These are phyloP conservation scores for Alternaria atra DNA, from an alignment of 2,329 filamentous ascomycete species.

Conservation along the genomic window DNA sequence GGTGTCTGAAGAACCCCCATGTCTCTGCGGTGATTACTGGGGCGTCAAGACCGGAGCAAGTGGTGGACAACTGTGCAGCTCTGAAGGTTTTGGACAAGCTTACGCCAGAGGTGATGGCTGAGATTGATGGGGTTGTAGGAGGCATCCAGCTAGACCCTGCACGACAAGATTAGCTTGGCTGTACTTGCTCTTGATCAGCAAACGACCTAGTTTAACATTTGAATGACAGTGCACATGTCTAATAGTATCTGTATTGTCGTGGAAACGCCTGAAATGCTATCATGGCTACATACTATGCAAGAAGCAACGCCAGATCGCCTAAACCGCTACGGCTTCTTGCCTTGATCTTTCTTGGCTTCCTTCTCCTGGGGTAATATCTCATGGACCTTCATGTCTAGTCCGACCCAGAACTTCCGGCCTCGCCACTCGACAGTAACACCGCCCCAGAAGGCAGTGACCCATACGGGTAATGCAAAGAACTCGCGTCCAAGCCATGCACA, in stretches of 20 bases:
- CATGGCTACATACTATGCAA: neutral
- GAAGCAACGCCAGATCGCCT: neutral
- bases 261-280: neutral
- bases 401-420: slow-evolving; percentile 81
- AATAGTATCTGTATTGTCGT: neutral
- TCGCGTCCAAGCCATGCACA: slow-evolving; percentile 87
- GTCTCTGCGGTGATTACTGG: slow-evolving; percentile 45
- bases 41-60: slow-evolving; percentile 41
- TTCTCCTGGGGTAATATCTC: slow-evolving; percentile 55
- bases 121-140: slow-evolving; percentile 48
- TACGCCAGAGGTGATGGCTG: slow-evolving; percentile 57
- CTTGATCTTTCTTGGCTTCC: neutral
- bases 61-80: slow-evolving; percentile 52
- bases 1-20: slow-evolving; percentile 49
- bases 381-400: slow-evolving; percentile 82
- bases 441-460: slow-evolving; percentile 88
- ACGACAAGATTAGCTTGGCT: slow-evolving; percentile 29
- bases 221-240: neutral
- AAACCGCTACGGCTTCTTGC: slow-evolving; percentile 2
- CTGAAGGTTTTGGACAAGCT: slow-evolving; percentile 56
- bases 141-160: slow-evolving; percentile 34
- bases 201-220: neutral
- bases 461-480: slow-evolving; percentile 83
- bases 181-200: neutral
- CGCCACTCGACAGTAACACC: slow-evolving; percentile 89